phyloP scores from a whole-genome alignment of 2,329 filamentous ascomycete species.

The Pseudofabraea citricarpa region DNA sequence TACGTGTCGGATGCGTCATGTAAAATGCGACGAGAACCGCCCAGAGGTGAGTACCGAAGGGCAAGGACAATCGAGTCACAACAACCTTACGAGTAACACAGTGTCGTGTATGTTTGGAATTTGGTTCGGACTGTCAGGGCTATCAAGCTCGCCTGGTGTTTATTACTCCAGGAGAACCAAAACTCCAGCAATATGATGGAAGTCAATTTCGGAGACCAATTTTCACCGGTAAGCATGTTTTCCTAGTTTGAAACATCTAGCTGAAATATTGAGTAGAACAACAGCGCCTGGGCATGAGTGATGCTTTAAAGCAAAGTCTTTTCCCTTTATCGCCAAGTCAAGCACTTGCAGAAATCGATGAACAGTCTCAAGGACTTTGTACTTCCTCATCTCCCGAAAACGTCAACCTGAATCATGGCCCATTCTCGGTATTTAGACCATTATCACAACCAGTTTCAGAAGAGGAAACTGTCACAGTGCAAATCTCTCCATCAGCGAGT shows the following conservation, averaged over 20 bases:
- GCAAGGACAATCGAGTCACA: no score
- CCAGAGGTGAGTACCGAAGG: no score
- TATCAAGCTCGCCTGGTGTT: not conserved
- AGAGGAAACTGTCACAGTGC: not conserved
- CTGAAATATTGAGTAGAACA: not conserved
- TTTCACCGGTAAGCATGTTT: not conserved
- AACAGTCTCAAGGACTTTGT: not conserved
- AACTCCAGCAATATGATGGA: not conserved
- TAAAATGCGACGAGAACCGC: conserved; percentile 2
- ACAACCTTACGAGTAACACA: no score
- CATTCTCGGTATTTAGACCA: not conserved
- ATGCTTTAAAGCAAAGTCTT: not conserved
- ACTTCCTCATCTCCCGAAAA: not conserved
- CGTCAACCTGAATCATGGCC: not conserved
- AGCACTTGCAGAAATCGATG: not conserved
- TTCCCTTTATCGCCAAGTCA: not conserved
- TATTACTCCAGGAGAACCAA: not conserved
- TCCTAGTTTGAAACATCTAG: not conserved
- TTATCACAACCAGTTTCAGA: not conserved
- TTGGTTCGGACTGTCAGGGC: not conserved
- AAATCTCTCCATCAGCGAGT: not conserved
- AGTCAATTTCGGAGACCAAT: not conserved
- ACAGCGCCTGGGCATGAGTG: not conserved
- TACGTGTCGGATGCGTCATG: not conserved
- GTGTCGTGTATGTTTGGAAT: not conserved